Evolutionary conservation across 108 stramenopile species (phyloP).

Genomic region (Discostella pseudostelligera): DNA sequence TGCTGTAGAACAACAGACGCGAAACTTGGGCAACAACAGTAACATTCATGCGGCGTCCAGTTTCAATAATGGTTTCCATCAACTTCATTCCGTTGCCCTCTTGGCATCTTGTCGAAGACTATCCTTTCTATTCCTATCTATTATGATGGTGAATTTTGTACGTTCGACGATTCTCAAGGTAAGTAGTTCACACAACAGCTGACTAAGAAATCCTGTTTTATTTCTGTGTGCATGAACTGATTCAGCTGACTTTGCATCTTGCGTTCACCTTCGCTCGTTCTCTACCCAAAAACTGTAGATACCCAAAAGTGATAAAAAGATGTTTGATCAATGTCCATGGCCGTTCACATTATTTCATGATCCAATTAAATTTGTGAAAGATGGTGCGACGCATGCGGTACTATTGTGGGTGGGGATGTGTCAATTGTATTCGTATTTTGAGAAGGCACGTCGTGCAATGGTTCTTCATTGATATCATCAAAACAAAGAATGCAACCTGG

Average conservation of each 20-base stretch:
- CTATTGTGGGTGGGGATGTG: slow-evolving; percentile 37
- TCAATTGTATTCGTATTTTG: slow-evolving; percentile 24
- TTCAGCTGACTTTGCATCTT: too few species aligned
- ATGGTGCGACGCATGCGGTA: slow-evolving; percentile 43
- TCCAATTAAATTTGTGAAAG: slow-evolving; percentile 44
- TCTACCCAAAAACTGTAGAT: slow-evolving; percentile 18
- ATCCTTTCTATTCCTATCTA: slow-evolving; percentile 33
- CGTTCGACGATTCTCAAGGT: slow-evolving; percentile 37
- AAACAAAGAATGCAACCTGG: background rate
- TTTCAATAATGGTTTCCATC: too few species aligned
- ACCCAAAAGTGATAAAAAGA: slow-evolving; percentile 33
- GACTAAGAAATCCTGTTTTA: too few species aligned
- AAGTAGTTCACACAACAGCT: too few species aligned
- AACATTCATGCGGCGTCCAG: too few species aligned
- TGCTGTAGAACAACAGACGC: too few species aligned
- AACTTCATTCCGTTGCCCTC: slow-evolving; percentile 20
- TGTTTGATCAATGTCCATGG: slow-evolving; percentile 61
- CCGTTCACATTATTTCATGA: slow-evolving; percentile 64
- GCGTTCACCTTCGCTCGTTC: background rate
- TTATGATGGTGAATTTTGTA: slow-evolving; percentile 25
- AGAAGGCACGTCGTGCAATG: slow-evolving; percentile 16
- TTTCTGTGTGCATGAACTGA: too few species aligned
- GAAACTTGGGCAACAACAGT: too few species aligned
- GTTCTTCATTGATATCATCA: background rate
- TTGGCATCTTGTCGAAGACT: slow-evolving; percentile 22